Evolutionary conservation across 2,329 filamentous ascomycete species (phyloP).

Genomic region (Colletotrichum musae): DNA sequence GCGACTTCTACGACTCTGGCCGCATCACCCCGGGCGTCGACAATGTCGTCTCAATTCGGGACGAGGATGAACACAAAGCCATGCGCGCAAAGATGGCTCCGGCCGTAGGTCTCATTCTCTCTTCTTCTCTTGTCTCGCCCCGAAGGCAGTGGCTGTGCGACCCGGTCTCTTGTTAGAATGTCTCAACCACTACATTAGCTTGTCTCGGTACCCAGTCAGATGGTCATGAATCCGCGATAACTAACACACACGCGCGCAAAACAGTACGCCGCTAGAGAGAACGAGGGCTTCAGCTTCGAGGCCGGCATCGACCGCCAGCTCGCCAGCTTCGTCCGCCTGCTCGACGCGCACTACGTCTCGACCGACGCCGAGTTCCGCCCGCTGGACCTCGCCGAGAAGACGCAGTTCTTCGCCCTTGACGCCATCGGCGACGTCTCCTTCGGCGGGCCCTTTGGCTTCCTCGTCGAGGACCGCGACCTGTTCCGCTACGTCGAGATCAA

Average conservation of each 20-base stretch:
- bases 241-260: constrained; percentile 42
- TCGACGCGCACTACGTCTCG: constrained; percentile 63
- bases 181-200: background rate
- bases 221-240: background rate
- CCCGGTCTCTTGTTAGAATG: background rate
- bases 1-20: constrained; percentile 54
- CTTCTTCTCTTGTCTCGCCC: background rate
- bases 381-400: constrained; percentile 65
- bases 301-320: constrained; percentile 57
- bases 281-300: constrained; percentile 59
- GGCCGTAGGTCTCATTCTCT: constrained; percentile 51
- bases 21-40: constrained; percentile 54
- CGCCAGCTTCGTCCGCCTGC: constrained; percentile 57
- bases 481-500: constrained; percentile 61
- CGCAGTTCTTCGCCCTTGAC: constrained; percentile 68
- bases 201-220: constrained; percentile 7
- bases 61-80: constrained; percentile 52
- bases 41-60: constrained; percentile 53
- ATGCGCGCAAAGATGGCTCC: constrained; percentile 61
- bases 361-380: constrained; percentile 50
- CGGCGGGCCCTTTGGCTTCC: constrained; percentile 66
- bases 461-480: constrained; percentile 64
- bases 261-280: constrained; percentile 65
- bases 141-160: background rate
- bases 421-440: constrained; percentile 67